Conservation (phyloP, 2,329 filamentous ascomycete genomes). For the Nemania diffusa region DNA sequence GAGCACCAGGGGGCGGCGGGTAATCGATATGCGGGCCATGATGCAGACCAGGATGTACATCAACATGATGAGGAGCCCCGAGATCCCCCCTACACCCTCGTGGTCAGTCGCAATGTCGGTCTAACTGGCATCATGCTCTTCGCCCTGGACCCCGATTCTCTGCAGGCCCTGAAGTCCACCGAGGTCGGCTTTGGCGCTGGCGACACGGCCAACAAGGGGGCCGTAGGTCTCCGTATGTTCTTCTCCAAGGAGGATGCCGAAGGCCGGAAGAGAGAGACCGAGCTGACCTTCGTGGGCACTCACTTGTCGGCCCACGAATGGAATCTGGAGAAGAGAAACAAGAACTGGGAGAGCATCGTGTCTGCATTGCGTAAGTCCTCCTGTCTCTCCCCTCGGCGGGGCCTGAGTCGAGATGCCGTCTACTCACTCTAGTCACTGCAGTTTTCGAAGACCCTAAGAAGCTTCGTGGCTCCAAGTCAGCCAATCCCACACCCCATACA, state of each 20-base stretch:
- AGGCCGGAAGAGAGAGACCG: constrained; percentile 56
- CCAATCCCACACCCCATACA: constrained; percentile 32
- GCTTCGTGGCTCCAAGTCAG: constrained; percentile 40
- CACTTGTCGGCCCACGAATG: constrained; percentile 91
- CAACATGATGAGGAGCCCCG: constrained; percentile 34
- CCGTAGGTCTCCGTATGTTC: constrained; percentile 79
- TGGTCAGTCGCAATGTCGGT: constrained; percentile 79
- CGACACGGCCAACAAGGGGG: constrained; percentile 96
- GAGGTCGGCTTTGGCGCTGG: constrained; percentile 85
- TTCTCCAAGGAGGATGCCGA: constrained; percentile 58
- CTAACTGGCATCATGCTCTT: constrained; percentile 93
- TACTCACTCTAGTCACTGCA: constrained; percentile 20
- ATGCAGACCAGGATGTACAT: background rate
- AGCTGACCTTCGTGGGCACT: constrained; percentile 86
- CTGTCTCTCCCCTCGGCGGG: background rate
- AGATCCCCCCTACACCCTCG: constrained; percentile 70
- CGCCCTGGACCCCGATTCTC: constrained; percentile 68
- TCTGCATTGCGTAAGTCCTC: constrained; percentile 64
- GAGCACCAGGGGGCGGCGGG: background rate
- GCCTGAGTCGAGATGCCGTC: background rate
- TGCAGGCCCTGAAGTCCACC: constrained; percentile 77
- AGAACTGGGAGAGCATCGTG: constrained; percentile 88
- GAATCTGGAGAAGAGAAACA: constrained; percentile 78
- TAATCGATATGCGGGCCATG: constrained; percentile 15
- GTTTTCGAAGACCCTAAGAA: constrained; percentile 73